Conservation (phyloP, 768 basidiomycete genomes). For the Lactarius hengduanensis region DNA sequence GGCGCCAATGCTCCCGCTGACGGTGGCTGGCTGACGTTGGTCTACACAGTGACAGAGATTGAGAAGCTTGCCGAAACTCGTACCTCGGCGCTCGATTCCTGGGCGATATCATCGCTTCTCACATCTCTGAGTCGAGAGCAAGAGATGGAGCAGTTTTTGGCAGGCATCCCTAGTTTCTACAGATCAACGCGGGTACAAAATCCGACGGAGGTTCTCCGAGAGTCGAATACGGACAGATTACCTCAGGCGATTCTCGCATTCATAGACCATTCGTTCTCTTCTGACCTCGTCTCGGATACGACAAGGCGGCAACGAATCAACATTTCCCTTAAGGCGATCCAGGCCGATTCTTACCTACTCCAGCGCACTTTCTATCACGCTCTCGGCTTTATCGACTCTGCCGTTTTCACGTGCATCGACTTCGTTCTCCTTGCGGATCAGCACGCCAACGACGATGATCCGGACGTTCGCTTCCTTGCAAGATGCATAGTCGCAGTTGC, state of each 20-base stretch:
- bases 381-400: not conserved
- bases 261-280: conserved; percentile 11
- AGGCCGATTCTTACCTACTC: conserved; percentile 8
- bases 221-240: not conserved
- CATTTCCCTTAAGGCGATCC: conserved; percentile 1
- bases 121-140: conserved; percentile 5
- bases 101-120: conserved; percentile 2
- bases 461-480: not conserved
- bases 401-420: conserved; percentile 5
- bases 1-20: not conserved
- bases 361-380: conserved; percentile 12
- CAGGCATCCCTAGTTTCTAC: conserved; percentile 17
- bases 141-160: conserved; percentile 15
- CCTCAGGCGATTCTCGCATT: conserved; percentile 15
- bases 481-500: conserved; percentile 8
- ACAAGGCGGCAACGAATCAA: not conserved
- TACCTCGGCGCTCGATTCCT: not conserved
- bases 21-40: conserved; percentile 1
- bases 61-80: conserved; percentile 4
- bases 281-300: conserved; percentile 5
- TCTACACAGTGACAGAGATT: conserved; percentile 1
- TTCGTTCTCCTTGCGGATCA: conserved; percentile 7
- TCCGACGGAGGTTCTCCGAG: conserved; percentile 3
- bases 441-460: not conserved
- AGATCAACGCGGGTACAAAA: conserved; percentile 10